These are phyloP conservation scores for Fraxinus platypoda DNA, from an alignment of 305 asterid genomes.

Conservation along the genomic window DNA sequence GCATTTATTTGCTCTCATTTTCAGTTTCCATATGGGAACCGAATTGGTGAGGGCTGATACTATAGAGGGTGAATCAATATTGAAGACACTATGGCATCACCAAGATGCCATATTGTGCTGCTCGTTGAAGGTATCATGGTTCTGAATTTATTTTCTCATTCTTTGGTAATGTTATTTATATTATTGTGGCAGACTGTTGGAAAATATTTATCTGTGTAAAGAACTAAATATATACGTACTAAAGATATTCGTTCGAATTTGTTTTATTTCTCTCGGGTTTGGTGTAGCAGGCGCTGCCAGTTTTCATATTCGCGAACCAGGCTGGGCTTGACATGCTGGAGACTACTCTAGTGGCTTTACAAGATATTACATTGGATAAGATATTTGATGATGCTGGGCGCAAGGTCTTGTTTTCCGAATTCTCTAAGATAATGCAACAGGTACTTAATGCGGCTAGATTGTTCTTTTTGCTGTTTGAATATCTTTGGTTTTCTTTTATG, in stretches of 20 bases:
- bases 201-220: neutral
- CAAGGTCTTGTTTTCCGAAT: slow-evolving; percentile 50
- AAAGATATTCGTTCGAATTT: neutral
- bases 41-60: slow-evolving; percentile 59
- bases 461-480: neutral
- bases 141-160: neutral
- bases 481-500: neutral
- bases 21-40: slow-evolving; percentile 70
- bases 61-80: slow-evolving; percentile 49
- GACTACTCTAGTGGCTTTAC: slow-evolving; percentile 78
- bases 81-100: slow-evolving; percentile 86
- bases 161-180: neutral
- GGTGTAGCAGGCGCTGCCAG: slow-evolving; percentile 60
- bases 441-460: slow-evolving; percentile 26
- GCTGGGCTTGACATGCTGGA: slow-evolving; percentile 91
- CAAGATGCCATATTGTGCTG: slow-evolving; percentile 89
- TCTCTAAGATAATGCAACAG: slow-evolving; percentile 78
- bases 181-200: neutral
- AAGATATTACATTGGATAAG: slow-evolving; percentile 75
- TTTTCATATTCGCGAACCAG: slow-evolving; percentile 80
- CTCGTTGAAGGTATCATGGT: slow-evolving; percentile 65
- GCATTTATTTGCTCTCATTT: slow-evolving; percentile 17
- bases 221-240: neutral
- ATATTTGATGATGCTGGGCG: slow-evolving; percentile 76
- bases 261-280: neutral